Percentiles rank a stretch among this genome's conserved stretches.
Evolutionary conservation across 2,329 filamentous ascomycete species (phyloP).

Genomic region (Achaetomium macrosporum): DNA sequence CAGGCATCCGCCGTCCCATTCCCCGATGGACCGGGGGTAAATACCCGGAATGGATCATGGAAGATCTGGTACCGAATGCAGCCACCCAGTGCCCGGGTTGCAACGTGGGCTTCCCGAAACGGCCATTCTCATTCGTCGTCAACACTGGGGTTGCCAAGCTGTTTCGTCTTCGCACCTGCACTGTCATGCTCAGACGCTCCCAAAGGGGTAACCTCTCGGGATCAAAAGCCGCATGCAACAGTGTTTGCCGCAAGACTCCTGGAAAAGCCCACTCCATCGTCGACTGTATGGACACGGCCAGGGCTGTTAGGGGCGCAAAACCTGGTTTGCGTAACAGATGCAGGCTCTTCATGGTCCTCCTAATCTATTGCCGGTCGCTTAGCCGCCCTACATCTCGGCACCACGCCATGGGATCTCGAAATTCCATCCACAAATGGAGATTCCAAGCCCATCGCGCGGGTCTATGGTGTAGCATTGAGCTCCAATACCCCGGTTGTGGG

Average conservation of each 20-base stretch:
- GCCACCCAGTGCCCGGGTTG: conserved; percentile 1
- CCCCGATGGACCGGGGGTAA: neutral
- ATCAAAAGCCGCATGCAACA: conserved; percentile 14
- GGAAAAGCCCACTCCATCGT: neutral
- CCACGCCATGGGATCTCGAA: neutral
- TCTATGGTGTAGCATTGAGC: neutral
- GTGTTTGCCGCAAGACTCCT: neutral
- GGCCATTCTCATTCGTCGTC: conserved; percentile 8
- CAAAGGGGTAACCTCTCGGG: conserved; percentile 12
- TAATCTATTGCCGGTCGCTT: conserved; percentile 12
- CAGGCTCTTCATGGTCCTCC: neutral
- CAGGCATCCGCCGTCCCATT: too few species aligned
- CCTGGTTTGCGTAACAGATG: conserved; percentile 5
- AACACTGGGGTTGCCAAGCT: conserved; percentile 6
- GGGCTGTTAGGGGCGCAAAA: conserved; percentile 1
- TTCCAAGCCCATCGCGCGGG: neutral
- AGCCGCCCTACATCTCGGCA: neutral
- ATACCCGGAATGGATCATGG: conserved; percentile 19
- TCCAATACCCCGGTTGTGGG: neutral
- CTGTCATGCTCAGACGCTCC: neutral
- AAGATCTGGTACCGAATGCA: conserved; percentile 15
- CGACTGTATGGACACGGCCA: neutral
- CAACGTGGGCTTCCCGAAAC: conserved; percentile 2
- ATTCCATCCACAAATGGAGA: conserved; percentile 6
- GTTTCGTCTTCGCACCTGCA: conserved; percentile 2